Conservation (phyloP, 2,329 filamentous ascomycete species). For the Escovopsis weberi region DNA sequence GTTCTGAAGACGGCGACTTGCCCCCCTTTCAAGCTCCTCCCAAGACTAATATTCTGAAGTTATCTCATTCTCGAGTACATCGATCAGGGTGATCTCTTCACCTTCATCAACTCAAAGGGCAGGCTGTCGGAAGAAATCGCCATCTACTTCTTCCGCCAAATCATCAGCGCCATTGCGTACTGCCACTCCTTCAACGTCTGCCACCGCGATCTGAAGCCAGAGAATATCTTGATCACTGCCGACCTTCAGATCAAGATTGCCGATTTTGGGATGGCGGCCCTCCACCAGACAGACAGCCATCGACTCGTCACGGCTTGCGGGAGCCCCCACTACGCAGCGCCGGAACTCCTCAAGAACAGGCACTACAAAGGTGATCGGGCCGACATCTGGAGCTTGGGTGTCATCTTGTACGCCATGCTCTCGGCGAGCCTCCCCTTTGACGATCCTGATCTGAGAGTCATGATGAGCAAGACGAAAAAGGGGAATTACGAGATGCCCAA, state of each 20-base stretch:
- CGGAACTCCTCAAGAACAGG: slow-evolving; percentile 67
- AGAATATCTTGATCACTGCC: slow-evolving; percentile 80
- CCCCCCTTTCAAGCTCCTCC: no score
- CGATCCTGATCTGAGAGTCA: slow-evolving; percentile 43
- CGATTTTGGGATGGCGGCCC: slow-evolving; percentile 94
- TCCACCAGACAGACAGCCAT: slow-evolving; percentile 66
- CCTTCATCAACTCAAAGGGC: slow-evolving; percentile 63
- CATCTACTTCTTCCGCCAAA: slow-evolving; percentile 78
- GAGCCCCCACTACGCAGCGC: slow-evolving; percentile 91
- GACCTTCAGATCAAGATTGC: slow-evolving; percentile 77
- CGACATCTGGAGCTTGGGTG: slow-evolving; percentile 89
- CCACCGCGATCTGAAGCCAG: slow-evolving; percentile 89
- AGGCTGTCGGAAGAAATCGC: slow-evolving; percentile 67
- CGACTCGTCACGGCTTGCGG: slow-evolving; percentile 82
- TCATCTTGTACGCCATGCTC: slow-evolving; percentile 79
- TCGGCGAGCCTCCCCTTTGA: slow-evolving; percentile 77
- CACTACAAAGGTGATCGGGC: slow-evolving; percentile 74
- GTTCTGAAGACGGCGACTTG: no score
- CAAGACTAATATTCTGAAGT: slow-evolving; percentile 27
- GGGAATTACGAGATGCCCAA: slow-evolving; percentile 47
- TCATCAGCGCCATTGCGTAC: slow-evolving; percentile 82
- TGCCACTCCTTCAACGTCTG: slow-evolving; percentile 92
- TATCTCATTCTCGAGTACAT: slow-evolving; percentile 93
- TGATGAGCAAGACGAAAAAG: slow-evolving; percentile 47
- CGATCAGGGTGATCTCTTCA: slow-evolving; percentile 65